Base-by-base conservation (phyloP, 306 rosid species). In the Cotoneaster glaucophyllus region DNA sequence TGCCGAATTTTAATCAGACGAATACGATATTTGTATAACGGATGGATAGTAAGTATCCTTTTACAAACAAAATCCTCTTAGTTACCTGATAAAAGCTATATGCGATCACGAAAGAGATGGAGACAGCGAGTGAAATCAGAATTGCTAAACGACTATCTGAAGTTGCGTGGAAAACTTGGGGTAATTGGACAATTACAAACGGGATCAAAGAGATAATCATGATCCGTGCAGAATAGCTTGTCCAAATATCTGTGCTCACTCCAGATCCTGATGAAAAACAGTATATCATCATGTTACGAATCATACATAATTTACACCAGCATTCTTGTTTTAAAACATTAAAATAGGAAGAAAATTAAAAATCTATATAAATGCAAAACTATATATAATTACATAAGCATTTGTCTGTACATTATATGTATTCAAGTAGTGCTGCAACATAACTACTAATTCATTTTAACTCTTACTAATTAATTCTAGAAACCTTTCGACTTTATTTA, bases 11-110 rank as follows among this genome's bases (percentile, higher is more conserved):
- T n/a, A 3, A 45, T 24, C n/a, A 9, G 6, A 25, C 39, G 17
- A 45, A 69, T n/a, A 17, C 4, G 24, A 25, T 18, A 69, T 45
- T 48, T 69, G 59, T 14, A 1, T 26, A 69, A 45, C 18, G 10
- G 37, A 68, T 41, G 19, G 19, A 48, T 14, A 14, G 53, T 14
- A 13, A 7, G 15, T 26, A 25, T 24, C 2, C 15, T 11, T 12
- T 59, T 59, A 15, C 3, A 25, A 25, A 25, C 3, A n/a, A 22
- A 9, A 57, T 34, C 39, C 17, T 59, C 28, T 25, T 8, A 25
- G 32, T 39, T 58, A 80, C 83, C 79, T 80, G 79, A 61, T 74
- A 74, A 11, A 67, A 25, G 78, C 83, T 37, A 32, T 74, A 80
- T n/a, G 32, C 54, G 4, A 74, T 44, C 19, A 80, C 70, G 6